A percentile compares a stretch with the other conserved stretches of the same genome.
These are phyloP conservation scores for Trypanosoma avium DNA, from an alignment of 208 protist species.

Conservation along the genomic window DNA sequence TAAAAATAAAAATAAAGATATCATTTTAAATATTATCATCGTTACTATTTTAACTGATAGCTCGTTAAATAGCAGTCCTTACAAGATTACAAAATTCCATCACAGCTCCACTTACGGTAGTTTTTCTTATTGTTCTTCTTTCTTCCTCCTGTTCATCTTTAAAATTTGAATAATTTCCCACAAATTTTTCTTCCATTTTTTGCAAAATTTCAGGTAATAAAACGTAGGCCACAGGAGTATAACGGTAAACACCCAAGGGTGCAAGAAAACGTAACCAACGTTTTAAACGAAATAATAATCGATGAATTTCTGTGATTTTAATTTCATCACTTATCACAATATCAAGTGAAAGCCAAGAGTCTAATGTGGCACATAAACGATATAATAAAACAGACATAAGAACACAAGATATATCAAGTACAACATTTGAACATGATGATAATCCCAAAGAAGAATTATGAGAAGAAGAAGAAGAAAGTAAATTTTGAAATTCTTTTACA, in stretches of 20 bases:
- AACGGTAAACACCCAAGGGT: slow-evolving; percentile 15
- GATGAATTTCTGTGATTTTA: background rate
- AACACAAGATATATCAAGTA: slow-evolving; percentile 18
- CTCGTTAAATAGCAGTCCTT: slow-evolving; percentile 21
- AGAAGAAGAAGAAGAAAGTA: slow-evolving; percentile 2
- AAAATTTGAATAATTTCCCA: background rate
- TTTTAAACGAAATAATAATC: slow-evolving; percentile 7
- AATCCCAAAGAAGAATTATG: background rate
- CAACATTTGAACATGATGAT: background rate
- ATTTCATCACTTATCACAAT: slow-evolving; percentile 5
- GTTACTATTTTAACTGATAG: background rate
- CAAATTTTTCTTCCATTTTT: slow-evolving; percentile 1
- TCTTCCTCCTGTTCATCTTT: background rate
- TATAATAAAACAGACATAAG: slow-evolving; percentile 29
- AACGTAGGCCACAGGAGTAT: slow-evolving; percentile 9
- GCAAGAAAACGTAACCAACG: slow-evolving; percentile 24
- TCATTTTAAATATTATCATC: background rate
- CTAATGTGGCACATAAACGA: slow-evolving; percentile 9
- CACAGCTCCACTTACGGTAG: too few relatives aligned
- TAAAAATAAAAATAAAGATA: slow-evolving; percentile 8
- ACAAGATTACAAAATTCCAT: slow-evolving; percentile 15
- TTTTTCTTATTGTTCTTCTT: too few relatives aligned
- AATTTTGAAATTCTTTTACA: slow-evolving; percentile 3
- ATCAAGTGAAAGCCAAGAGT: background rate
- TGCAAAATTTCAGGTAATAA: slow-evolving; percentile 25